phyloP scores from a whole-genome alignment of 257 asterid species.

The Petunia axillaris region DNA sequence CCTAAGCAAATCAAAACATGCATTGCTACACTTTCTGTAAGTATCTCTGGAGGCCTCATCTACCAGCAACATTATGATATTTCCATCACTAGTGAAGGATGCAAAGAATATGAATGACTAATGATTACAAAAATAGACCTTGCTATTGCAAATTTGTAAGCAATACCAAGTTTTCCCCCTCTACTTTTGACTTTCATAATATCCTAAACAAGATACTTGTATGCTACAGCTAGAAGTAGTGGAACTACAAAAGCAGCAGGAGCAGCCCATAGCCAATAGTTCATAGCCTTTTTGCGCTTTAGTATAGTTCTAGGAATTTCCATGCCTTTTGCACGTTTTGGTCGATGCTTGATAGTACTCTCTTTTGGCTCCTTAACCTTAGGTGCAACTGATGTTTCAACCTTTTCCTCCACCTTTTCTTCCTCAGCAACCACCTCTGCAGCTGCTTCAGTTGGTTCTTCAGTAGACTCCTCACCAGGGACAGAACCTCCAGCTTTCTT shows the following conservation, averaged over 20 bases:
- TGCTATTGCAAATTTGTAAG: slow-evolving; percentile 30
- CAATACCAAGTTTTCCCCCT: slow-evolving; percentile 20
- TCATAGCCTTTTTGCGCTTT: slow-evolving; percentile 77
- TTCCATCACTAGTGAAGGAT: slow-evolving; percentile 36
- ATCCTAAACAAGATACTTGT: slow-evolving; percentile 47
- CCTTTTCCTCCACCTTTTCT: slow-evolving; percentile 53
- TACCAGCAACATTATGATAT: slow-evolving; percentile 40
- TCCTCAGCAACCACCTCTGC: slow-evolving; percentile 57
- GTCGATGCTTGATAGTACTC: slow-evolving; percentile 45
- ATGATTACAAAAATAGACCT: slow-evolving; percentile 22
- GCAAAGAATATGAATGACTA: slow-evolving; percentile 17
- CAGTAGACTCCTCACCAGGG: slow-evolving; percentile 45
- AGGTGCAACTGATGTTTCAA: slow-evolving; percentile 45
- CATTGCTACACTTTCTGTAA: not conserved
- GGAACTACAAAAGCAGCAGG: slow-evolving; percentile 55
- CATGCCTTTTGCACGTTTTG: slow-evolving; percentile 49
- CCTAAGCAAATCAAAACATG: slow-evolving; percentile 9
- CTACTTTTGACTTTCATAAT: slow-evolving; percentile 20
- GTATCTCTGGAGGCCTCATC: slow-evolving; percentile 13
- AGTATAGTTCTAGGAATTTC: slow-evolving; percentile 73
- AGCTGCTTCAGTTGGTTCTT: slow-evolving; percentile 58
- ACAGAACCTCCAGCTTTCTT: slow-evolving; percentile 58
- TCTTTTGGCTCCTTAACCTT: slow-evolving; percentile 60
- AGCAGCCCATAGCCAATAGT: slow-evolving; percentile 76
- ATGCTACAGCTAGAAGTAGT: slow-evolving; percentile 51